Percentiles rank a stretch among this genome's conserved stretches.
Conservation (phyloP, 2,329 filamentous ascomycete species). For the Paraphaeosphaeria minitans region DNA sequence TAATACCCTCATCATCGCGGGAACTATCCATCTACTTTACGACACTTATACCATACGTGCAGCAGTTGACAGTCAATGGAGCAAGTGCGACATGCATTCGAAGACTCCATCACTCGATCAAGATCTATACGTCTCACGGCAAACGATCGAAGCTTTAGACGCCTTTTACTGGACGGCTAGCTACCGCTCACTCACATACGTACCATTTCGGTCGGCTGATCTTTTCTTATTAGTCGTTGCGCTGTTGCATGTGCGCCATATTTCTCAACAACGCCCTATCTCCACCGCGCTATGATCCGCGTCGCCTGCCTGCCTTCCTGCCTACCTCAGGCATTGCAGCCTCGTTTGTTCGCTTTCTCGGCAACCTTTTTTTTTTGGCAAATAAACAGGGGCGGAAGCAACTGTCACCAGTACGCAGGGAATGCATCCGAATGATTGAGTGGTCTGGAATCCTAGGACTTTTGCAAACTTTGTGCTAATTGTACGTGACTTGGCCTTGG, state of each 20-base stretch:
- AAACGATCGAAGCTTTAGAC: neutral
- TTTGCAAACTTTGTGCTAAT: too few species aligned
- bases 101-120: neutral
- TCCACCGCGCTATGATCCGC: neutral
- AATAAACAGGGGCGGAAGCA: neutral
- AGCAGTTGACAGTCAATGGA: neutral
- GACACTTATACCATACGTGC: neutral
- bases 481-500: constrained; percentile 27
- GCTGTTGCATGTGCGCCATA: neutral
- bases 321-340: neutral
- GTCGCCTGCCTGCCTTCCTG: neutral
- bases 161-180: neutral
- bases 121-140: neutral
- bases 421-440: too few species aligned
- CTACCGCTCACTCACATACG: neutral
- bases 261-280: neutral
- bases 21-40: neutral
- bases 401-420: neutral
- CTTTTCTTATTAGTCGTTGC: neutral
- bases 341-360: neutral
- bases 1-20: neutral
- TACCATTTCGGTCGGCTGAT: neutral
- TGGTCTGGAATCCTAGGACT: too few species aligned
- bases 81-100: neutral
- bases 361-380: neutral